Base-by-base conservation (phyloP, 495 filamentous ascomycete genomes). In the Chaetomium fimeti region DNA sequence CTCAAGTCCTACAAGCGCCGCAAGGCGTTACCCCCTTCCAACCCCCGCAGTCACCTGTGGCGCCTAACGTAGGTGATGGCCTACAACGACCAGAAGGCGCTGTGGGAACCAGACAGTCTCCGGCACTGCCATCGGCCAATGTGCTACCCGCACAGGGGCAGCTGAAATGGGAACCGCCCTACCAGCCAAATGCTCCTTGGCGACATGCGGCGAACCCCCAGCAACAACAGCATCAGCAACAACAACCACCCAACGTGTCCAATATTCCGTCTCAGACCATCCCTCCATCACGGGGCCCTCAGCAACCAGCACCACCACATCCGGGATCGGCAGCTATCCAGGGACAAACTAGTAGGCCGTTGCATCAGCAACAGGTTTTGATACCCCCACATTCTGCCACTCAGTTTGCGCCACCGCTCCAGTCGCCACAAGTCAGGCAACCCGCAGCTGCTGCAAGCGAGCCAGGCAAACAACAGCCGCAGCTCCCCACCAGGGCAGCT, bases 101-200 rank as follows among this genome's bases (percentile, higher is more conserved):
- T 20, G 38, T 29, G 22, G 69, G 66, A 43, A 42, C 69, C 9
- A 58, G 48, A 29, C 67, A 63, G 56, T 53, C 67, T 11, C 62
- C 70, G 0, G 38, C 32, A 2, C 56, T 51, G 32, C 60, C n/a
- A 42, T 63, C 60, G 2, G 18, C 53, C 6, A 57, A 43, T 29
- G 47, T 57, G 42, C 20, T 58, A 27, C 53, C 61, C 29, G 47
- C 64, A 54, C 71, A 71, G 40, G 72, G 68, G 6, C 65, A 73
- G 29, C 69, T 79, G 53, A 81, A 79, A 69, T 83, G 80, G 81
- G 82, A 84, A 61, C 78, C 77, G 8, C 79, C 74, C 9, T 84
- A 83, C 58, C 80, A 81, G 57, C 77, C 72, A 52, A 62, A 65
- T 48, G 57, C 62, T 6, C 55, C 60, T 32, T 69, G 66, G 51